Base-by-base conservation (phyloP, 768 basidiomycete genomes). In the Trametes elegans region DNA sequence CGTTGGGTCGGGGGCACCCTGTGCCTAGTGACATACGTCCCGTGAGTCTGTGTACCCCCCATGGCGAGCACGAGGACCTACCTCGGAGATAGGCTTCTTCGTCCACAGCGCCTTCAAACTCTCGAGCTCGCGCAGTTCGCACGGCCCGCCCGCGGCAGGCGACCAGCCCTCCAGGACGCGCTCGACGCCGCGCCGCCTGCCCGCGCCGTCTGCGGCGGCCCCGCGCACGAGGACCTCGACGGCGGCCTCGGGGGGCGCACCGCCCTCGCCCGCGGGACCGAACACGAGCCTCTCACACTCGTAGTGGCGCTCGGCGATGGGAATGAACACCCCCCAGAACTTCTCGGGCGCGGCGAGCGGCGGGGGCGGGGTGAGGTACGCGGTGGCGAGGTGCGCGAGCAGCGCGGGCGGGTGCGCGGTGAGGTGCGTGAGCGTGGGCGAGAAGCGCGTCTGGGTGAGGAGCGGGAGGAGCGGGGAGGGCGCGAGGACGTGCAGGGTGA, bases 301-400 rank as follows among this genome's bases (percentile, higher is more conserved):
- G 52, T 78, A 70, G 3, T 62, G 67, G 23, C 87, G 79, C 66
- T 82, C 84, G 50, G 84, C 81, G 53, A 90, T 67, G 0, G 89
- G 87, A 7, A 83, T 68, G 63, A 95, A 90, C 10, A 92, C 76
- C 32, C 75, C 74, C 90, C 88, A 94, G 71, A 94, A 95, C 64
- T 90, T 90, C 31, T 79, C 73, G n/a, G 76, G 72, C 0, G 79
- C 62, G 8, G 82, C 80, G 35, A 75, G 71, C 7, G 87, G 82
- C 1, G 89, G 57, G 0, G 92, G 90, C 0, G 79, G 80, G 2
- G 83, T 80, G 41, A 90, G 76, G 66, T 90, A 93, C 7, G 83
- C 82, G 24, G 74, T 76, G 2, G 88, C 78, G 44, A 98, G 71
- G 64, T 91, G 81, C 7, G 64, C 66, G 31, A 98, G 71, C 48